Conservation (phyloP, 192 early-diverging fungal genomes). For the Podila clonocystis region DNA sequence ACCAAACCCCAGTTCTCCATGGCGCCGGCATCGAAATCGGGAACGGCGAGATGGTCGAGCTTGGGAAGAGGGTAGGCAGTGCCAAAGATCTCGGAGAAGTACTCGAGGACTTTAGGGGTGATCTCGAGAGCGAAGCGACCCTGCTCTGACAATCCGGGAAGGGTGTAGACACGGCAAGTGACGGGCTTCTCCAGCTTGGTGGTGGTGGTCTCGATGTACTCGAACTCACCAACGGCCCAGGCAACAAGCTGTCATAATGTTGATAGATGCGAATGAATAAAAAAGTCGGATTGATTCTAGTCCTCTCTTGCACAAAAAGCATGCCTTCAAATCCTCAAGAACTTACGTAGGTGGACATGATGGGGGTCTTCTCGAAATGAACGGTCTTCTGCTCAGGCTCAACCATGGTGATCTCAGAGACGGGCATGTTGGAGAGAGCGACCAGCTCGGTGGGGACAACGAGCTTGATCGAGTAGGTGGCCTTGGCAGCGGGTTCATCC, state of each 20-base stretch:
- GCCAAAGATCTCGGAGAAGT: conserved; percentile 87
- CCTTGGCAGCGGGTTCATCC: conserved; percentile 97
- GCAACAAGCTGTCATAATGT: conserved; percentile 69
- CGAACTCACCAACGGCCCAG: conserved; percentile 91
- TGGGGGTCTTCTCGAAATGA: conserved; percentile 88
- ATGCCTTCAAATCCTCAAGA: neutral
- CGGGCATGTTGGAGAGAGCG: conserved; percentile 95
- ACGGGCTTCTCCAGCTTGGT: conserved; percentile 80
- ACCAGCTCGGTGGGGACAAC: conserved; percentile 77
- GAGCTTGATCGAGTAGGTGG: conserved; percentile 91
- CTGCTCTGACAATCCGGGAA: conserved; percentile 79
- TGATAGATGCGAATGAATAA: neutral
- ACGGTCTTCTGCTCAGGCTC: conserved; percentile 79
- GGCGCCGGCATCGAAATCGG: conserved; percentile 86
- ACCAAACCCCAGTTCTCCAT: conserved; percentile 99
- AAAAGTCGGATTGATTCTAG: neutral
- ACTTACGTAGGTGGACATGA: conserved; percentile 93
- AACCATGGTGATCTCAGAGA: conserved; percentile 63
- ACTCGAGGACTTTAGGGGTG: conserved; percentile 80
- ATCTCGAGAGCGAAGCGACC: conserved; percentile 88
- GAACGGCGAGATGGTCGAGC: conserved; percentile 89
- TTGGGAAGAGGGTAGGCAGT: conserved; percentile 93
- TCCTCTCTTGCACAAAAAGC: neutral
- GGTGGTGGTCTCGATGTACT: conserved; percentile 87
- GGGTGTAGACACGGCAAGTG: conserved; percentile 88